phyloP scores from a whole-genome alignment of 1,139 yeast species.

The Wickerhamomyces sp. region DNA sequence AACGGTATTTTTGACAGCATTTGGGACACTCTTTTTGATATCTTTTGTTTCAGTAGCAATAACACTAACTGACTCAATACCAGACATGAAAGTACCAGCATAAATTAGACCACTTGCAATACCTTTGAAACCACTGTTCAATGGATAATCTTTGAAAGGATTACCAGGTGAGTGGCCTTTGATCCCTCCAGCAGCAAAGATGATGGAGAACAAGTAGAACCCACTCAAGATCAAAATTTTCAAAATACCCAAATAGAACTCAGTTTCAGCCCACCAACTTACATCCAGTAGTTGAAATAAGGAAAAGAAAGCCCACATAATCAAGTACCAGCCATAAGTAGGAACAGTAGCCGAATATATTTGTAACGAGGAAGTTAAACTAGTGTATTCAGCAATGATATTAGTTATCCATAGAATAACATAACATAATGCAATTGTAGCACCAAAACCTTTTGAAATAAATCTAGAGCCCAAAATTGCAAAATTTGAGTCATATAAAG shows the following conservation, averaged over 20 bases:
- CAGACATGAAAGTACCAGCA: conserved; percentile 58
- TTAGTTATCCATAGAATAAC: conserved; percentile 57
- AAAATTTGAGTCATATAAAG: conserved; percentile 51
- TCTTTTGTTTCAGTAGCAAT: conserved; percentile 55
- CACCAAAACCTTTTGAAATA: conserved; percentile 55
- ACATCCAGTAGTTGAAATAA: conserved; percentile 53
- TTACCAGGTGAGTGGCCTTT: conserved; percentile 43
- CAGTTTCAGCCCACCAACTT: conserved; percentile 55
- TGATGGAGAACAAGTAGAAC: conserved; percentile 51
- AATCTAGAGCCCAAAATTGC: conserved; percentile 48
- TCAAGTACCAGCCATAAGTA: conserved; percentile 51
- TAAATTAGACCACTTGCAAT: conserved; percentile 68
- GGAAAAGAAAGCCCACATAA: conserved; percentile 53
- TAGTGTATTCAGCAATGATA: conserved; percentile 53
- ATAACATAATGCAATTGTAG: conserved; percentile 51
- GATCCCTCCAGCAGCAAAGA: conserved; percentile 67
- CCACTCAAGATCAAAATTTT: conserved; percentile 49
- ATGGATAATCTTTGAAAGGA: conserved; percentile 49
- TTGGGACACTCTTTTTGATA: conserved; percentile 52
- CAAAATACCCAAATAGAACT: conserved; percentile 50
- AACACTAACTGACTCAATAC: conserved; percentile 55
- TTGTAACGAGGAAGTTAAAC: conserved; percentile 47
- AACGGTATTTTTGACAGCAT: conserved; percentile 55
- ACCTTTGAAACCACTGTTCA: conserved; percentile 56
- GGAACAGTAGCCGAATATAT: conserved; percentile 55